Percentiles rank a stretch among this genome's conserved stretches.
These are phyloP conservation scores for Aspergillus hancockii DNA, from an alignment of 495 filamentous ascomycete species.

Conservation along the genomic window DNA sequence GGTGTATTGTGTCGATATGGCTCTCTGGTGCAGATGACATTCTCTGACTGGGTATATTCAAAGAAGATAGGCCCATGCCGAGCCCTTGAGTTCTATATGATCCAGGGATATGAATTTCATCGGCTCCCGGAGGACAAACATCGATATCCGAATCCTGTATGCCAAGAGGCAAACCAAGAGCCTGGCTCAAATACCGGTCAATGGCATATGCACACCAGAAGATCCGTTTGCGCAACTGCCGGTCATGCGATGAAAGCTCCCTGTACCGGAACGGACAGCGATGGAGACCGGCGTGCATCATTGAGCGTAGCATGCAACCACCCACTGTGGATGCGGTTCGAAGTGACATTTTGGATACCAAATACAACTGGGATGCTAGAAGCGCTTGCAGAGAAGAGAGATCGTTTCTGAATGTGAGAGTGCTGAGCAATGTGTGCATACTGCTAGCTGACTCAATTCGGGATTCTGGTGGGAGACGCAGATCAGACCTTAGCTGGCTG, in stretches of 20 bases:
- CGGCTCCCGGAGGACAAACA: slow-evolving; percentile 36
- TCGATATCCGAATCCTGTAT: slow-evolving; percentile 47
- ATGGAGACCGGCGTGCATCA: slow-evolving; percentile 44
- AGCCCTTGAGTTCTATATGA: slow-evolving; percentile 2
- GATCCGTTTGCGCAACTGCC: slow-evolving; percentile 44
- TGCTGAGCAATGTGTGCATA: slow-evolving; percentile 31
- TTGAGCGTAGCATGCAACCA: slow-evolving; percentile 40
- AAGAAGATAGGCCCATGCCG: background rate
- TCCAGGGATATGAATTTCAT: slow-evolving; percentile 32
- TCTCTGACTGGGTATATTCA: background rate
- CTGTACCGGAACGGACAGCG: slow-evolving; percentile 45
- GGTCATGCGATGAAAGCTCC: slow-evolving; percentile 42
- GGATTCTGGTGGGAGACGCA: slow-evolving; percentile 26
- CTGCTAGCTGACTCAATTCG: slow-evolving; percentile 31
- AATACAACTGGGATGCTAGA: slow-evolving; percentile 38
- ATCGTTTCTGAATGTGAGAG: slow-evolving; percentile 36
- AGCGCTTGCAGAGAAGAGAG: slow-evolving; percentile 40
- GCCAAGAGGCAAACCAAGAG: slow-evolving; percentile 45
- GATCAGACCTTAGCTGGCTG: slow-evolving; percentile 29
- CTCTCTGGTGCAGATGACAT: background rate
- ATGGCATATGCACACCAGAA: slow-evolving; percentile 55
- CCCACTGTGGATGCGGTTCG: slow-evolving; percentile 41
- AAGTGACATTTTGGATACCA: slow-evolving; percentile 42
- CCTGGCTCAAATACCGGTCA: slow-evolving; percentile 50
- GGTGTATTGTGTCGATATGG: background rate